Evolutionary conservation across 1,284 basidiomycete species (phyloP).

Genomic region (Boletus smithii): DNA sequence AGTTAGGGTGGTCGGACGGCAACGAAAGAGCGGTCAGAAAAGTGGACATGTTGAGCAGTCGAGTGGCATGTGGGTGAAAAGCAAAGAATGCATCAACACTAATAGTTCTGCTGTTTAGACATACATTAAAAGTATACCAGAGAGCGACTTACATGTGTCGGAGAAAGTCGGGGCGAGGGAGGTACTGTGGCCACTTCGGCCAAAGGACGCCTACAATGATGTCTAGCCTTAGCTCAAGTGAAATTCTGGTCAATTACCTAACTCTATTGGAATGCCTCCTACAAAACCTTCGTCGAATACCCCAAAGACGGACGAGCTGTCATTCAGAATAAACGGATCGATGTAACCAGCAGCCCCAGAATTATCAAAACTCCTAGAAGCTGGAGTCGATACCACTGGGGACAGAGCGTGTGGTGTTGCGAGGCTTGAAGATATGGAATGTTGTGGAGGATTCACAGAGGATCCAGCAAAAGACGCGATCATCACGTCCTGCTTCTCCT

Average conservation of each 20-base stretch:
- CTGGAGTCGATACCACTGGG: not conserved
- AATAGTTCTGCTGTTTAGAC: conserved; percentile 1
- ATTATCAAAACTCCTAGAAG: not conserved
- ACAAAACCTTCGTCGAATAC: not conserved
- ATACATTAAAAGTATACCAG: not conserved
- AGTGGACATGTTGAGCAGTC: conserved; percentile 59
- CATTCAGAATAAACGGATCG: conserved; percentile 1
- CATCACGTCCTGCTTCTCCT: conserved; percentile 36
- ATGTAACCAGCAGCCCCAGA: not conserved
- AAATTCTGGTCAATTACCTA: conserved; percentile 3
- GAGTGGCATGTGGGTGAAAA: conserved; percentile 65
- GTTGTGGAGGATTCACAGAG: conserved; percentile 6
- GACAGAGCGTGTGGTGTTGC: not conserved
- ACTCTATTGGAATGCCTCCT: conserved; percentile 1
- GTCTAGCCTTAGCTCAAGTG: not conserved
- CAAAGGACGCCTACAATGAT: conserved; percentile 36
- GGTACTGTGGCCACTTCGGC: conserved; percentile 59
- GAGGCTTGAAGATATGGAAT: not conserved
- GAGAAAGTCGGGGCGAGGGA: conserved; percentile 58
- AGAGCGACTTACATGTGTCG: conserved; percentile 55
- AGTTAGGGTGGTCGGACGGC: conserved; percentile 65
- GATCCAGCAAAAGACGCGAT: conserved; percentile 11
- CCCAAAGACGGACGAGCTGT: not conserved
- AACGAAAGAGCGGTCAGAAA: conserved; percentile 65
- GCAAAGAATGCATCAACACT: conserved; percentile 72